Evolutionary conservation across 2,329 filamentous ascomycete species (phyloP), one percentile per base, ranked within the genome.

Genomic region (Arthrobotrys sphaeroides): DNA sequence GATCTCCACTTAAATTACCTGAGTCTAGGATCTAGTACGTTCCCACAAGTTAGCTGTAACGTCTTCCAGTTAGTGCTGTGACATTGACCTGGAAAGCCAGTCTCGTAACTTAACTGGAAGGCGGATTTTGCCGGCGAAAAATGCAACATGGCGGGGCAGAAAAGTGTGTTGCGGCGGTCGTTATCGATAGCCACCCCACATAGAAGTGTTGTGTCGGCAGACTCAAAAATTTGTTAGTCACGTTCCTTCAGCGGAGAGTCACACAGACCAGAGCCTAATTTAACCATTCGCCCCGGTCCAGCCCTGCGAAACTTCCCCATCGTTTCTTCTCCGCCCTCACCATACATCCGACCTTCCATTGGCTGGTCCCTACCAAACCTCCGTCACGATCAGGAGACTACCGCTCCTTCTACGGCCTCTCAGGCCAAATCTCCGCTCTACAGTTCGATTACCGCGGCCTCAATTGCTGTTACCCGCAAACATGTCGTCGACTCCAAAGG

Each of bases 321-420:
- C 31, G 13, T 33, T 65, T 55, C 42, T 42, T 9, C 13, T n/a
- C 38, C 38, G 13, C 16, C 26, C 18, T 33, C 26, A 12, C 45
- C 13, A 24, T 33, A 59, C 12, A 16, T 4, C 38, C 62, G 40
- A 13, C n/a, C 47, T n/a, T 43, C 16, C 18, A 73, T 59, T 73
- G 60, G 53, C 16, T 55, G 22, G 60, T 55, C 26, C 16, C 26
- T 42, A 36, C 60, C 59, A 28, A 42, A 28, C 51, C 42, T 47
- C 28, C 69, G 69, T 57, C 69, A 74, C 69, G 43, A 74, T 74
- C 69, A 67, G 69, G 69, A 51, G 69, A 74, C 42, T 74, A 61
- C 69, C 62, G 16, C 31, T 74, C 13, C 61, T 74, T 13, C 36
- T 67, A 67, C 53, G 69, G 69, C 69, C 62, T 40, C n/a, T 67